Percentiles rank a stretch among this genome's conserved stretches.
Conservation (phyloP, 768 basidiomycete genomes). For the Lentinula edodes region DNA sequence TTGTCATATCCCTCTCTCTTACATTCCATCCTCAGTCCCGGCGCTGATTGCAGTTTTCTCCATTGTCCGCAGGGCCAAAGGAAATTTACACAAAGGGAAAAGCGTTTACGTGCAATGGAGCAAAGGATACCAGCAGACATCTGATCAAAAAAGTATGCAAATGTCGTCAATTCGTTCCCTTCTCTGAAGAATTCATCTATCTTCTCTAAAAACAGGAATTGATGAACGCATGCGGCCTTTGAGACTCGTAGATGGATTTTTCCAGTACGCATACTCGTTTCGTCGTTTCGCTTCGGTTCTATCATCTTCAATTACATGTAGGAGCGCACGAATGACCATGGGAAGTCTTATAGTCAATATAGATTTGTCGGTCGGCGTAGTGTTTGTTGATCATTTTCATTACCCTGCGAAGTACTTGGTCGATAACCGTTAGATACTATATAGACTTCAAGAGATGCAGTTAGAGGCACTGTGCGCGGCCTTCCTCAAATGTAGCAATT, state of each 20-base stretch:
- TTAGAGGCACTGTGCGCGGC: conserved; percentile 19
- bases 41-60: too few species aligned
- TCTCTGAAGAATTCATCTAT: too few species aligned
- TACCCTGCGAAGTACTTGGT: background rate
- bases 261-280: conserved; percentile 25
- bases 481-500: conserved; percentile 12
- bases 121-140: background rate
- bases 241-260: conserved; percentile 36
- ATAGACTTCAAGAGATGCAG: conserved; percentile 18
- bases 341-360: conserved; percentile 34
- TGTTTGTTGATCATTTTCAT: conserved; percentile 21
- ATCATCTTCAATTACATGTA: conserved; percentile 12
- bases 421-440: background rate
- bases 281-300: background rate
- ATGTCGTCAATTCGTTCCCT: too few species aligned
- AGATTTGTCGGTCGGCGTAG: conserved; percentile 33
- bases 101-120: conserved; percentile 16
- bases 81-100: conserved; percentile 18
- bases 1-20: background rate
- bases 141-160: background rate
- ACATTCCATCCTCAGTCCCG: background rate
- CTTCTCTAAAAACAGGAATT: background rate
- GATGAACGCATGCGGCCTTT: conserved; percentile 20
- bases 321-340: conserved; percentile 35
- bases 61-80: background rate